Conservation (phyloP, 208 protist species). For the Crithidia thermophila region DNA sequence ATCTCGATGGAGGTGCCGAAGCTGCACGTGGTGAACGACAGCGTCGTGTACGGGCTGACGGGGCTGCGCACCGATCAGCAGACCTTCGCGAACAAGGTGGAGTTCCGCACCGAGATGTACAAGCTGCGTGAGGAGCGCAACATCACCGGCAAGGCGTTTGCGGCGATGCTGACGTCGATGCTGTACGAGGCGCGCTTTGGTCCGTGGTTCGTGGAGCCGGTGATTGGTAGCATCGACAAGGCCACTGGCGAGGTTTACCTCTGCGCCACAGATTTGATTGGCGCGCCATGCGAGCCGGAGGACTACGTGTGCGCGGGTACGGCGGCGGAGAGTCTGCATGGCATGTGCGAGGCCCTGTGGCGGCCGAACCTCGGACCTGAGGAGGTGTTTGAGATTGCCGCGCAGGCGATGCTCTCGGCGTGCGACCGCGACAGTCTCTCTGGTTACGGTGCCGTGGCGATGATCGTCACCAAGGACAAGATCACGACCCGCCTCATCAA, state of each 20-base stretch:
- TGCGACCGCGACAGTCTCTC: slow-evolving; percentile 97
- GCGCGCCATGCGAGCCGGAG: slow-evolving; percentile 92
- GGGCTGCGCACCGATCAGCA: slow-evolving; percentile 97
- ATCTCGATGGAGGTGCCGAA: slow-evolving; percentile 97
- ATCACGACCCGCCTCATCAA: slow-evolving; percentile 87
- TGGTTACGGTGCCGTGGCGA: slow-evolving; percentile 97
- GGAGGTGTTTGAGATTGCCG: slow-evolving; percentile 97
- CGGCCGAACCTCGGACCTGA: slow-evolving; percentile 93
- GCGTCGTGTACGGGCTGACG: slow-evolving; percentile 95
- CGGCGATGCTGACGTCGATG: slow-evolving; percentile 83
- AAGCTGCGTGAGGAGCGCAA: slow-evolving; percentile 91
- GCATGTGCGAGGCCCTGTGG: slow-evolving; percentile 98
- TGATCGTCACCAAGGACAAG: slow-evolving; percentile 87
- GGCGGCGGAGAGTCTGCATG: slow-evolving; percentile 95
- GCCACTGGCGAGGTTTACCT: slow-evolving; percentile 95
- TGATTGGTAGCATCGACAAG: slow-evolving; percentile 97
- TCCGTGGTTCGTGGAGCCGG: slow-evolving; percentile 98
- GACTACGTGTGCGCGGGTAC: slow-evolving; percentile 98
- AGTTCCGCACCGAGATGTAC: slow-evolving; percentile 92
- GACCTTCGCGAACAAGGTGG: slow-evolving; percentile 93
- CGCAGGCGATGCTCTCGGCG: slow-evolving; percentile 95
- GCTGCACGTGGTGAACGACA: slow-evolving; percentile 95
- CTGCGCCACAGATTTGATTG: slow-evolving; percentile 96
- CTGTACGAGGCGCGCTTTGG: slow-evolving; percentile 96
- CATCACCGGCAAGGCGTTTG: slow-evolving; percentile 86